These are phyloP conservation scores for Agrocybe chaxingu DNA, from an alignment of 768 basidiomycete species.

Conservation along the genomic window DNA sequence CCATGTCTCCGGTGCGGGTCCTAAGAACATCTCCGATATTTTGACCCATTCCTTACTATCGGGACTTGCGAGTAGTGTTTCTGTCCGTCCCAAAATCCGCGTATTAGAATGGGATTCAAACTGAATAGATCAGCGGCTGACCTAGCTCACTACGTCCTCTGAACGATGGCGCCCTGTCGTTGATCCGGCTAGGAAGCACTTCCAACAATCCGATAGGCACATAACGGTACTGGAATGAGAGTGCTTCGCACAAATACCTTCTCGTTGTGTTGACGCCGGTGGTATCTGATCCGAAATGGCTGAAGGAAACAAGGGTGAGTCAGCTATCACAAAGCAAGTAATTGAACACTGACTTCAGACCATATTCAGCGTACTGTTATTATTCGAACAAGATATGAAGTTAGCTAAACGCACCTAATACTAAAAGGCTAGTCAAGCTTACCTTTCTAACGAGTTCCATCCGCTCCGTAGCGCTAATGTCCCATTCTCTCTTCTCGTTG, in stretches of 20 bases:
- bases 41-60: conserved; percentile 88
- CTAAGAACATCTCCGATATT: conserved; percentile 94
- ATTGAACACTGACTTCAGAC: conserved; percentile 56
- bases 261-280: conserved; percentile 88
- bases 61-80: conserved; percentile 78
- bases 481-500: conserved; percentile 91
- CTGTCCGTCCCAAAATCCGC: conserved; percentile 32
- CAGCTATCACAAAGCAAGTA: background rate
- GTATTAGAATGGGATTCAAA: background rate
- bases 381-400: background rate
- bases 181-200: conserved; percentile 72
- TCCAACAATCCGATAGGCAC: conserved; percentile 93
- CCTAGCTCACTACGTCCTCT: conserved; percentile 86
- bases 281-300: conserved; percentile 85
- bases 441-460: conserved; percentile 78
- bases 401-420: background rate
- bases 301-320: conserved; percentile 20
- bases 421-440: conserved; percentile 13
- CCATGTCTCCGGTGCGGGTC: conserved; percentile 81
- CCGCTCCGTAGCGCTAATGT: conserved; percentile 82
- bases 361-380: conserved; percentile 78
- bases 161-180: conserved; percentile 89
- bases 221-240: conserved; percentile 97
- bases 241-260: conserved; percentile 90
- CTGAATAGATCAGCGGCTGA: conserved; percentile 29